Evolutionary conservation across 148 eudicot genomes (phyloP), one percentile per base, ranked within the genome.

Genomic region (Pharnaceum exiguum): DNA sequence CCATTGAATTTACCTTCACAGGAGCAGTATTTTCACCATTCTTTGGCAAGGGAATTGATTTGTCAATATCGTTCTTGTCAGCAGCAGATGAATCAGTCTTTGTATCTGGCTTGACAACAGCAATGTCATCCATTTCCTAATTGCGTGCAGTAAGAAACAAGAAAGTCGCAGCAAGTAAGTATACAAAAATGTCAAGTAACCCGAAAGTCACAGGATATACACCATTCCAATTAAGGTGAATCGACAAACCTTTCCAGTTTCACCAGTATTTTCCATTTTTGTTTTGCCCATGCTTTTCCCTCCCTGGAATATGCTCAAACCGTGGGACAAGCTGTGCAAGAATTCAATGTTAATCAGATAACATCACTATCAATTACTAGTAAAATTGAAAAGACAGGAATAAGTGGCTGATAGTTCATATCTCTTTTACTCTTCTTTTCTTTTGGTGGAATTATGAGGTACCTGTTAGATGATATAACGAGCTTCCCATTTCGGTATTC

Each of bases 401-500:
- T 6, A n/a, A 12, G 46, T 39, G 30, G 25, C 28, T 16, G n/a
- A n/a, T n/a, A n/a, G n/a, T n/a, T n/a, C n/a, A n/a, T n/a, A n/a
- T n/a, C n/a, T n/a, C n/a, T 35, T 35, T 35, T 35, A 6, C 12
- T 35, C 12, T 35, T 35, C 12, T 35, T 35, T 35, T 35, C 7
- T 6, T 35, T 35, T 6, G 38, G 38, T 6, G 38, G 38, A 35
- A 7, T 35, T 12, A 7, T 12, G 38, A n/a, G n/a, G 10, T 66
- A 87, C 95, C 90, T 87, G 55, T 48, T 55, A 49, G 97, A 77
- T 45, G 97, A 86, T 67, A 89, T 89, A 27, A 86, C 67, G 51
- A 89, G 90, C 79, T 83, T 89, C 43, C 97, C 97, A 76, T 83
- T 81, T 18, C 97, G 72, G 66, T 89, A 89, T 22, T 83, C 90